A percentile compares a stretch with the other conserved stretches of the same genome.
Conservation (phyloP, 768 basidiomycete species). For the Crucibulum laeve region DNA sequence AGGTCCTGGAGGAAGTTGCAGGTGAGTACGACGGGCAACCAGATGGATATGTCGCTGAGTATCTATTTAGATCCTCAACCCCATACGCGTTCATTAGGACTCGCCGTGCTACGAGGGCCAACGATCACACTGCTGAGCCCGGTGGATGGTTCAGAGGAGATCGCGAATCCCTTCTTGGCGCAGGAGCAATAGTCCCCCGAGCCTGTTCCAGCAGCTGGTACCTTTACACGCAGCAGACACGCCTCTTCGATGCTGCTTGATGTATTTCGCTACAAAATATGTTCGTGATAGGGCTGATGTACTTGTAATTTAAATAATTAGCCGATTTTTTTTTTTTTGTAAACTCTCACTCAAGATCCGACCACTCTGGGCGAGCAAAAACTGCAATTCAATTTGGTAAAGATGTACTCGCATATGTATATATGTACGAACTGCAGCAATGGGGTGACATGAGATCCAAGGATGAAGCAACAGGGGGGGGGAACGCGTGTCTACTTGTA, state of each 20-base stretch:
- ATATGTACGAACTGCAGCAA: not conserved
- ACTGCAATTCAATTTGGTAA: too few species aligned
- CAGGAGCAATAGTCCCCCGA: constrained; percentile 46
- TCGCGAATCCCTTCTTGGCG: constrained; percentile 80
- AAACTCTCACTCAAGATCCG: too few species aligned
- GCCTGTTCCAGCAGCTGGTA: not conserved
- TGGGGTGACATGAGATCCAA: constrained; percentile 3
- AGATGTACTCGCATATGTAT: not conserved
- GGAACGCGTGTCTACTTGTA: constrained; percentile 4
- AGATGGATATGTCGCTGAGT: constrained; percentile 4
- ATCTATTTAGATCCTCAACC: constrained; percentile 54
- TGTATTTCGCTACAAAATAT: too few species aligned
- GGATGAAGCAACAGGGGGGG: constrained; percentile 7
- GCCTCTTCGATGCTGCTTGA: too few species aligned
- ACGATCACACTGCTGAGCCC: constrained; percentile 93
- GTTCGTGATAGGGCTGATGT: too few species aligned
- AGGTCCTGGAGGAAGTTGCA: constrained; percentile 80
- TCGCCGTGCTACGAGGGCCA: constrained; percentile 90
- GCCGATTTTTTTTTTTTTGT: too few species aligned
- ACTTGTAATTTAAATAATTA: too few species aligned
- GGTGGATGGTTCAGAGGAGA: constrained; percentile 93
- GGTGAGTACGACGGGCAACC: constrained; percentile 36
- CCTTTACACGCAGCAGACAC: too few species aligned
- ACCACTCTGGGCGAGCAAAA: too few species aligned
- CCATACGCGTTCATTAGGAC: constrained; percentile 64